Conservation (phyloP, 1,284 basidiomycete species). For the Takashimella tepidaria region DNA sequence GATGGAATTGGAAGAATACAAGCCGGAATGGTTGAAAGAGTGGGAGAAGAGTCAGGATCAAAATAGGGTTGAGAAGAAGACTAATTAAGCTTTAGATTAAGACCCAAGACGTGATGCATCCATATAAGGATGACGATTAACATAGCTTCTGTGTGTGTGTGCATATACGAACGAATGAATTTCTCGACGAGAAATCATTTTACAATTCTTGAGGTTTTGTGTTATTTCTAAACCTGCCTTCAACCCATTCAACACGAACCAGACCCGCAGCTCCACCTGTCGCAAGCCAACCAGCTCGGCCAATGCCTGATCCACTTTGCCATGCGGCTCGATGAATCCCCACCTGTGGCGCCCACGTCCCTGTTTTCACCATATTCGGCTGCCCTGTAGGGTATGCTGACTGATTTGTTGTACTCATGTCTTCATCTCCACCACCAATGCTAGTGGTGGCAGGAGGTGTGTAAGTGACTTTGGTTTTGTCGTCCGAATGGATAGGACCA, state of each 20-base stretch:
- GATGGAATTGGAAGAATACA: conserved; percentile 26
- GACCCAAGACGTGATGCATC: no score
- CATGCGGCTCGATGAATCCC: conserved; percentile 70
- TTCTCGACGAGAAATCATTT: no score
- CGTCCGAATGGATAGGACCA: conserved; percentile 56
- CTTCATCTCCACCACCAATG: conserved; percentile 7
- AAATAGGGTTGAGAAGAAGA: no score
- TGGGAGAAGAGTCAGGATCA: conserved; percentile 13
- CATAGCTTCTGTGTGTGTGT: no score
- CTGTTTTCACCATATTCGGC: conserved; percentile 38
- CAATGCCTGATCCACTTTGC: conserved; percentile 69
- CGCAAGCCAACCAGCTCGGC: conserved; percentile 62
- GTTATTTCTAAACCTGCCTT: conserved; percentile 61
- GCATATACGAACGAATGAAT: no score
- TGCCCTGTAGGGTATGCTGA: conserved; percentile 5
- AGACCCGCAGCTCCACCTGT: conserved; percentile 75
- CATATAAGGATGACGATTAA: no score
- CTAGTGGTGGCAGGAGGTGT: no score
- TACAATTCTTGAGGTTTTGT: conserved; percentile 31
- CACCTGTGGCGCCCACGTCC: conserved; percentile 70
- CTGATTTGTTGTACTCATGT: conserved; percentile 9
- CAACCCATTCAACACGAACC: conserved; percentile 71
- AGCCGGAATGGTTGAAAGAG: conserved; percentile 36
- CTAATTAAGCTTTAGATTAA: no score
- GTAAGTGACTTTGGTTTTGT: conserved; percentile 10